Evolutionary conservation across 1,284 basidiomycete species (phyloP).

Genomic region (Microbotryum scabiosae): DNA sequence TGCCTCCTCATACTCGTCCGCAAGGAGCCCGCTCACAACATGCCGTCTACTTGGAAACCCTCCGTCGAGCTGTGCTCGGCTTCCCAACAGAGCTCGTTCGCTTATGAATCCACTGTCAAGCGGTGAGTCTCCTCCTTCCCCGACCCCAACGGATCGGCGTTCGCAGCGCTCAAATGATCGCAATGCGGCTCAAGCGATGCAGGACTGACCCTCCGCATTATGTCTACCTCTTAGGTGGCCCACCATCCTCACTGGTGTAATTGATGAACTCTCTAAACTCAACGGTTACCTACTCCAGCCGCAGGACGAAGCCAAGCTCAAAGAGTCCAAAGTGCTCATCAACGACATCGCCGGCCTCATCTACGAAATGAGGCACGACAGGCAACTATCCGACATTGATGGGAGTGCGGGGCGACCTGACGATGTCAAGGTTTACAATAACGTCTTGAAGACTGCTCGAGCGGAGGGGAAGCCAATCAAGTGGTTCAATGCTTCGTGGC

Average conservation of each 20-base stretch:
- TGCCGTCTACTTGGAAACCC: constrained; percentile 14
- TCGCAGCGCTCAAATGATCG: too few species aligned
- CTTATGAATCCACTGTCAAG: constrained; percentile 28
- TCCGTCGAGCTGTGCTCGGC: constrained; percentile 25
- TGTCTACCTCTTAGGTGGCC: constrained; percentile 65
- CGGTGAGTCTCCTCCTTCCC: background rate
- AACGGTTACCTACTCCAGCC: constrained; percentile 44
- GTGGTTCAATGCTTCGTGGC: constrained; percentile 89
- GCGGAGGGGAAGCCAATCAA: constrained; percentile 52
- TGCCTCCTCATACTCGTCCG: too few species aligned
- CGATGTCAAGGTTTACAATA: constrained; percentile 62
- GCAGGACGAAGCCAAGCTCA: constrained; percentile 43
- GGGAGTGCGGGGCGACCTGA: constrained; percentile 37
- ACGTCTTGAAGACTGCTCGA: constrained; percentile 52
- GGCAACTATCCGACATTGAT: constrained; percentile 43
- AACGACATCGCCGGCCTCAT: constrained; percentile 69
- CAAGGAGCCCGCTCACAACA: too few species aligned
- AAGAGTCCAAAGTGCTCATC: constrained; percentile 72
- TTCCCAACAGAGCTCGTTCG: constrained; percentile 18
- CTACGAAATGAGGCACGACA: constrained; percentile 70
- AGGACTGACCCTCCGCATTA: background rate
- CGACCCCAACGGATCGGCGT: too few species aligned
- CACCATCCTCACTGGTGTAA: constrained; percentile 69
- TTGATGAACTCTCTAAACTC: constrained; percentile 58
- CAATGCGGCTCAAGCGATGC: too few species aligned